Base-by-base conservation (phyloP, 805 yeast species). In the Maudiozyma saulgeensis region DNA sequence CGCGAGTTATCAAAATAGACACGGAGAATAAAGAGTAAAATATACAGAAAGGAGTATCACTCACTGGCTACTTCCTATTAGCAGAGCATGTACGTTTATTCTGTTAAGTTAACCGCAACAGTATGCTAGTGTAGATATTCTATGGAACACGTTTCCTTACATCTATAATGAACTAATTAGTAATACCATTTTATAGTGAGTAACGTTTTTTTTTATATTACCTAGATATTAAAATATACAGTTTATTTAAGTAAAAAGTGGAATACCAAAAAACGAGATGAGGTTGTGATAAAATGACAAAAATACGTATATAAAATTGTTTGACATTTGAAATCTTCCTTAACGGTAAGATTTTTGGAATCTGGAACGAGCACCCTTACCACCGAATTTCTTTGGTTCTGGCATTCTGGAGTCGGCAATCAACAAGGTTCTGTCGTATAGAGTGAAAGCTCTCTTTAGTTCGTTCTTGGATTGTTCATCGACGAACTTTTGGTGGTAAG, bases 321-420 rank as follows among this genome's bases (percentile, higher is more conserved):
- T 39, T 39, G 42, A 39, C 42, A 39, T 39, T 35, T 39, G 21
- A 19, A 21, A 39, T 25, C 19, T 44, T 47, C 49, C 60, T 79
- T 91, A 93, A 90, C 99, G 99, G 93, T 93, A 93, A 76, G 99
- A 93, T 78, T 93, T 93, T 84, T 93, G 99, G 97, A 87, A 91
- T 82, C 98, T 91, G 74, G 99, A 93, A 82, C 99, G 93, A 80
- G 99, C 99, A 87, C 99, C 99, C 78, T 95, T 96, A 84, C 99
- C 99, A 83, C 99, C 99, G 82, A 93, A 93, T 84, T 93, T 93
- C 97, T 93, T 93, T 84, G 99, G 99, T 83, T 93, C 99, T 85
- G 90, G 84, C 85, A 96, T 91, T 87, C 99, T 89, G 69, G 97
- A 81, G 78, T 93, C 99, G 69, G 99, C 98, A 76, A 93, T 93